These are phyloP conservation scores for Parasitella parasitica DNA, from an alignment of 371 early-diverging fungal genomes.

Conservation along the genomic window DNA sequence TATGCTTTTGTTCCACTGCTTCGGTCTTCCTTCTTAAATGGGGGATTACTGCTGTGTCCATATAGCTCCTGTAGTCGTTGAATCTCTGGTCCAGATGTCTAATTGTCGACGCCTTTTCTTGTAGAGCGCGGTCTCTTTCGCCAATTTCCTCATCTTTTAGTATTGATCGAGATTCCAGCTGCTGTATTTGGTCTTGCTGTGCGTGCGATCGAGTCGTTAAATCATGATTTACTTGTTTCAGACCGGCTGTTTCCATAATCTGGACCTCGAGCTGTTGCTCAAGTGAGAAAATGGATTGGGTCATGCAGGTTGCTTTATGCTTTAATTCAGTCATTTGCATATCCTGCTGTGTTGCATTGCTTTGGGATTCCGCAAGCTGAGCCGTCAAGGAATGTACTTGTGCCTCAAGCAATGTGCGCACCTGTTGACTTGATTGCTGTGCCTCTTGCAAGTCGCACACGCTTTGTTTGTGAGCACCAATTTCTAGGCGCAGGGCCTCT, in stretches of 20 bases:
- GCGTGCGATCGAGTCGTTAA: not conserved
- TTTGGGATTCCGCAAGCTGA: slow-evolving; percentile 1
- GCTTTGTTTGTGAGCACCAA: slow-evolving; percentile 1
- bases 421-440: not conserved
- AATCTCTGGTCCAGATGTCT: slow-evolving; percentile 20
- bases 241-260: not conserved
- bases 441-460: slow-evolving; percentile 1
- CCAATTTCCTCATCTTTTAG: slow-evolving; percentile 10
- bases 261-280: slow-evolving; percentile 4
- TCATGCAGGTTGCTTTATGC: not conserved
- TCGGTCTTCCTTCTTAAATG: not conserved
- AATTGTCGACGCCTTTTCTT: not conserved
- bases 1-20: not conserved
- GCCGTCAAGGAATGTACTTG: not conserved
- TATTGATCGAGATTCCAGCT: slow-evolving; percentile 2
- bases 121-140: not conserved
- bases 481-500: slow-evolving; percentile 4
- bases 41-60: slow-evolving; percentile 3
- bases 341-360: slow-evolving; percentile 1
- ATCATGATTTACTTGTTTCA: not conserved
- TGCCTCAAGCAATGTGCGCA: slow-evolving; percentile 5
- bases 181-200: not conserved
- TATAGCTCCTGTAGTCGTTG: slow-evolving; percentile 14
- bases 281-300: not conserved
- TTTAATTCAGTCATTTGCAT: slow-evolving; percentile 3